A percentile compares a stretch with the other conserved stretches of the same genome.
Conservation (phyloP, 495 filamentous ascomycete genomes). For the Neurospora sp. region DNA sequence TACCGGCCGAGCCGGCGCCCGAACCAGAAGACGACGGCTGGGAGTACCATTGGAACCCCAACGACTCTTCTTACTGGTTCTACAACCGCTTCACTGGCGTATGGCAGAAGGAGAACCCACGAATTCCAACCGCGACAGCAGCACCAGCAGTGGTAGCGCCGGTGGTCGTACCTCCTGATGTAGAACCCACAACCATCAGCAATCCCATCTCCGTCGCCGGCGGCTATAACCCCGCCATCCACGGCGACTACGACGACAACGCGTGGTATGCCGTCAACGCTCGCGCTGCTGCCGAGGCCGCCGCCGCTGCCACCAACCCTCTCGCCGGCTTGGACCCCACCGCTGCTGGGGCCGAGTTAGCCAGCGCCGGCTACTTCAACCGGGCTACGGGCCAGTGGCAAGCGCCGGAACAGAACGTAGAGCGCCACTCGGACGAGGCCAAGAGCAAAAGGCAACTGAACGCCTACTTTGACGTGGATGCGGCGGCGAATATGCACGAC, state of each 20-base stretch:
- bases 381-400: slow-evolving; percentile 89
- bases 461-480: slow-evolving; percentile 96
- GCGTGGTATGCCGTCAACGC: slow-evolving; percentile 74
- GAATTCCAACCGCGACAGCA: slow-evolving; percentile 43
- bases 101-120: slow-evolving; percentile 86
- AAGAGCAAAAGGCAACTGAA: slow-evolving; percentile 85
- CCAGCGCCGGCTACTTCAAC: slow-evolving; percentile 70
- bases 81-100: slow-evolving; percentile 70
- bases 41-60: slow-evolving; percentile 74
- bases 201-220: slow-evolving; percentile 34
- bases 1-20: slow-evolving; percentile 32
- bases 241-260: slow-evolving; percentile 89
- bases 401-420: slow-evolving; percentile 45
- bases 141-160: slow-evolving; percentile 20
- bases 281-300: slow-evolving; percentile 14
- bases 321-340: neutral
- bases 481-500: slow-evolving; percentile 86
- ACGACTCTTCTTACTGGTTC: slow-evolving; percentile 70
- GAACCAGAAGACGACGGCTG: slow-evolving; percentile 67
- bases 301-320: slow-evolving; percentile 9
- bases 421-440: slow-evolving; percentile 74
- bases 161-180: slow-evolving; percentile 22
- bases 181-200: slow-evolving; percentile 13
- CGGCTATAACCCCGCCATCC: slow-evolving; percentile 91
- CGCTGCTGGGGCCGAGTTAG: slow-evolving; percentile 42